Percentiles rank a stretch among this genome's conserved stretches.
Conservation (phyloP, 2,329 filamentous ascomycete genomes). For the Calonectria hawksworthii region DNA sequence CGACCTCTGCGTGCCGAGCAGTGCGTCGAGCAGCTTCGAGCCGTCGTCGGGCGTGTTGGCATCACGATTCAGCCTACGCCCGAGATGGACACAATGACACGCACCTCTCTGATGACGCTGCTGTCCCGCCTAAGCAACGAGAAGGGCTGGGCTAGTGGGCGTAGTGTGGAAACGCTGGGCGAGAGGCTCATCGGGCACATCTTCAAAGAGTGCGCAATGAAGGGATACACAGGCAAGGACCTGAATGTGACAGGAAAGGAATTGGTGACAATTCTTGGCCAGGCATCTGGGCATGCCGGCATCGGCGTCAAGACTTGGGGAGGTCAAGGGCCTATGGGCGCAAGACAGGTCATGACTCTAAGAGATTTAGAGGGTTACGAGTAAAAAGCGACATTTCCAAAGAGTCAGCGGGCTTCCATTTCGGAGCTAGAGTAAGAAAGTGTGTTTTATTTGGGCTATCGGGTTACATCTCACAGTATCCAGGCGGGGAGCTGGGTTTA, state of each 20-base stretch:
- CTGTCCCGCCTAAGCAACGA: constrained; percentile 60
- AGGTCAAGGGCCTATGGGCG: constrained; percentile 47
- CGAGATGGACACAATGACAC: constrained; percentile 41
- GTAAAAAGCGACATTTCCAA: constrained; percentile 29
- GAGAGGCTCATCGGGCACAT: constrained; percentile 63
- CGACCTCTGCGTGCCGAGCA: constrained; percentile 57
- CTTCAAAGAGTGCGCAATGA: constrained; percentile 52
- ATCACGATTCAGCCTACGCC: constrained; percentile 47
- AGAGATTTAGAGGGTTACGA: constrained; percentile 49
- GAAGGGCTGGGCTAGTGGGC: constrained; percentile 71
- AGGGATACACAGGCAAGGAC: constrained; percentile 46
- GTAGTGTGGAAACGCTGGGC: constrained; percentile 70
- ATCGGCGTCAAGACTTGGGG: constrained; percentile 42
- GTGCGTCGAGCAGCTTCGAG: constrained; percentile 61
- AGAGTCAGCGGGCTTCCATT: constrained; percentile 18
- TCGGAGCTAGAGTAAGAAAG: not conserved
- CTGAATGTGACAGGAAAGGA: constrained; percentile 47
- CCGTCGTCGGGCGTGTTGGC: constrained; percentile 49
- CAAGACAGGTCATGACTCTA: constrained; percentile 50
- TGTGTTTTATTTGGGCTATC: constrained; percentile 21
- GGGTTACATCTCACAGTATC: constrained; percentile 17
- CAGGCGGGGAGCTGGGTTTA: constrained; percentile 15
- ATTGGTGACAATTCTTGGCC: constrained; percentile 46
- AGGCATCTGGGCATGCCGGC: constrained; percentile 45
- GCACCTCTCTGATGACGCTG: constrained; percentile 45